Percentiles rank a stretch among this genome's conserved stretches.
phyloP scores from a whole-genome alignment of 1,139 yeast species.

The Suhomyces maxii region DNA sequence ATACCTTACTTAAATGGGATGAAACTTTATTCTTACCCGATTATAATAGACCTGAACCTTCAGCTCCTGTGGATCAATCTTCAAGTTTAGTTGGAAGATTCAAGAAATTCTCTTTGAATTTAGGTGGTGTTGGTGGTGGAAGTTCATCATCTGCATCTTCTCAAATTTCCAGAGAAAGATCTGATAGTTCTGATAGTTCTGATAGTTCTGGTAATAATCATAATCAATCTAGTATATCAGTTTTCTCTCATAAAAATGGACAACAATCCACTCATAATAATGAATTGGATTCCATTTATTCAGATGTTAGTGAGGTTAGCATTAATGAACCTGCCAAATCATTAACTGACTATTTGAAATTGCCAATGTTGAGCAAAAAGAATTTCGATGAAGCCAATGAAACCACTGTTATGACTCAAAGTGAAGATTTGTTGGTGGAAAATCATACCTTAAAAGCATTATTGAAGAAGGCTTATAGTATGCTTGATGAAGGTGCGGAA shows the following conservation, averaged over 20 bases:
- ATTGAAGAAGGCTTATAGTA: slow-evolving; percentile 26
- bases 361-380: slow-evolving; percentile 19
- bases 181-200: slow-evolving; percentile 14
- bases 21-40: slow-evolving; percentile 26
- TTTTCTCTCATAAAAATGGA: slow-evolving; percentile 15
- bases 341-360: slow-evolving; percentile 27
- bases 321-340: slow-evolving; percentile 18
- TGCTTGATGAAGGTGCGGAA: slow-evolving; percentile 21
- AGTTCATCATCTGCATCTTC: slow-evolving; percentile 9
- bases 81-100: slow-evolving; percentile 17
- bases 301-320: slow-evolving; percentile 25
- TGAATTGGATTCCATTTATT: slow-evolving; percentile 35
- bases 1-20: slow-evolving; percentile 39
- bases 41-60: background rate
- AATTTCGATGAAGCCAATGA: slow-evolving; percentile 16
- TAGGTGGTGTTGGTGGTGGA: slow-evolving; percentile 9
- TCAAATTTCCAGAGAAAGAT: slow-evolving; percentile 12
- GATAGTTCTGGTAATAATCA: too few relatives aligned
- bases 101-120: slow-evolving; percentile 16
- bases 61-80: slow-evolving; percentile 2
- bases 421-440: slow-evolving; percentile 21
- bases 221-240: slow-evolving; percentile 24
- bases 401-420: slow-evolving; percentile 6
- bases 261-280: slow-evolving; percentile 8
- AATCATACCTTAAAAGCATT: slow-evolving; percentile 28